A percentile compares a stretch with the other conserved stretches of the same genome.
Conservation (phyloP, 192 early-diverging fungal species). For the Obelidium mucronatum region DNA sequence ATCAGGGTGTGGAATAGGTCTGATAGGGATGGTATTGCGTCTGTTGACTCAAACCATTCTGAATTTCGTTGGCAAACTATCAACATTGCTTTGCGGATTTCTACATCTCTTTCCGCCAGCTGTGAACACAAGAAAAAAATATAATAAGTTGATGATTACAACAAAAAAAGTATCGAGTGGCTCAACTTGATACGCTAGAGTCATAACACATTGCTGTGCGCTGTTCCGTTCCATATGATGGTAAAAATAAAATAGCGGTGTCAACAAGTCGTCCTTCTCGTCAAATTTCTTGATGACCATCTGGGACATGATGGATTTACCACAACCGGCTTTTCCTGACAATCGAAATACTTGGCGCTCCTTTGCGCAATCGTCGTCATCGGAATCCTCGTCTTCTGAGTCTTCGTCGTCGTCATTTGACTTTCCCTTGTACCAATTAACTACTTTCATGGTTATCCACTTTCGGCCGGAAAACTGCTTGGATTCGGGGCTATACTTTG, state of each 20-base stretch:
- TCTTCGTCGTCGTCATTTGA: background rate
- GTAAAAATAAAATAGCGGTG: background rate
- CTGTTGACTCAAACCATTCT: background rate
- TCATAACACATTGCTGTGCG: background rate
- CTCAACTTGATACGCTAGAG: background rate
- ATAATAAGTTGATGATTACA: too few species aligned
- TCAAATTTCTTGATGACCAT: background rate
- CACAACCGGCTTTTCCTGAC: background rate
- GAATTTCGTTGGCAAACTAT: background rate
- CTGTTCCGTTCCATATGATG: background rate
- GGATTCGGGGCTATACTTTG: background rate
- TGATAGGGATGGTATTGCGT: background rate
- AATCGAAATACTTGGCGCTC: background rate
- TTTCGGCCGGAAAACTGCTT: background rate
- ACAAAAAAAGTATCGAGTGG: background rate
- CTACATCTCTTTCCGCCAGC: background rate
- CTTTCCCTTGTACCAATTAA: background rate
- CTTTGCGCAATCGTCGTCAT: too few species aligned
- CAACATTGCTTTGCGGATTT: background rate
- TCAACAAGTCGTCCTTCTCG: background rate
- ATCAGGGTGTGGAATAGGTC: background rate
- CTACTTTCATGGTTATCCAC: background rate
- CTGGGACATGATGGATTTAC: background rate
- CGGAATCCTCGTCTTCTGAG: background rate
- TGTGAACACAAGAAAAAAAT: background rate